Conservation (phyloP, 208 protist species). For the Blechomonas ayalai region DNA sequence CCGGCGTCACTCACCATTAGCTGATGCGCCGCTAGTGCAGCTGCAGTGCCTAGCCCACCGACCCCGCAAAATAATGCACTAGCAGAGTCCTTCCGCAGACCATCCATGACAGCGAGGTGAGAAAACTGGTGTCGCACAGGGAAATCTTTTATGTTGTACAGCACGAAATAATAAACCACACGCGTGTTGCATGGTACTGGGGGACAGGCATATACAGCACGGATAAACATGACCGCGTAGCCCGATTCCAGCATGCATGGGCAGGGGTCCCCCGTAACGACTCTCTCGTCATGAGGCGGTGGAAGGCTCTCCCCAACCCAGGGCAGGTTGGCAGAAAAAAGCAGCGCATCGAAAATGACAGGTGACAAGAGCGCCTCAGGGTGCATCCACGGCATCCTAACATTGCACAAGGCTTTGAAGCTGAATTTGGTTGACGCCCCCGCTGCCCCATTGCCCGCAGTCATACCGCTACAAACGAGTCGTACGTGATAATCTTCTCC, state of each 20-base stretch:
- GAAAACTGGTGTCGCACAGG: conserved; percentile 12
- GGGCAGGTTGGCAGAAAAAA: conserved; percentile 20
- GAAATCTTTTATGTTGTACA: conserved; percentile 13
- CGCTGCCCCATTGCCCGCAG: conserved; percentile 12
- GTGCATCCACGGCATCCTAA: conserved; percentile 30
- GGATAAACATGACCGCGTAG: conserved; percentile 16
- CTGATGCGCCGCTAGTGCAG: conserved; percentile 21
- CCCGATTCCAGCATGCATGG: conserved; percentile 18
- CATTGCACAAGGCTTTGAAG: conserved; percentile 4
- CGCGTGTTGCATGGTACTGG: conserved; percentile 10
- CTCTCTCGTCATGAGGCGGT: too few relatives aligned
- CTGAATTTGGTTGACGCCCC: conserved; percentile 17
- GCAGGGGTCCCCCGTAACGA: too few relatives aligned
- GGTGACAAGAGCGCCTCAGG: conserved; percentile 7
- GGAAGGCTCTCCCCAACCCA: too few relatives aligned
- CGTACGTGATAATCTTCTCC: conserved; percentile 47
- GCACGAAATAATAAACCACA: conserved; percentile 19
- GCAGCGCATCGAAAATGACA: conserved; percentile 50
- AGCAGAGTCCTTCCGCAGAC: conserved; percentile 19
- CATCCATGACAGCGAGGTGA: conserved; percentile 7
- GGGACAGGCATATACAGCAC: conserved; percentile 8
- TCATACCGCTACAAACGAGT: conserved; percentile 21
- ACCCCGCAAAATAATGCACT: conserved; percentile 51
- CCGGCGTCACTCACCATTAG: conserved; percentile 24
- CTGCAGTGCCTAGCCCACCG: conserved; percentile 23